Conservation (phyloP, 2,329 filamentous ascomycete genomes). For the Fusarium sp. region DNA sequence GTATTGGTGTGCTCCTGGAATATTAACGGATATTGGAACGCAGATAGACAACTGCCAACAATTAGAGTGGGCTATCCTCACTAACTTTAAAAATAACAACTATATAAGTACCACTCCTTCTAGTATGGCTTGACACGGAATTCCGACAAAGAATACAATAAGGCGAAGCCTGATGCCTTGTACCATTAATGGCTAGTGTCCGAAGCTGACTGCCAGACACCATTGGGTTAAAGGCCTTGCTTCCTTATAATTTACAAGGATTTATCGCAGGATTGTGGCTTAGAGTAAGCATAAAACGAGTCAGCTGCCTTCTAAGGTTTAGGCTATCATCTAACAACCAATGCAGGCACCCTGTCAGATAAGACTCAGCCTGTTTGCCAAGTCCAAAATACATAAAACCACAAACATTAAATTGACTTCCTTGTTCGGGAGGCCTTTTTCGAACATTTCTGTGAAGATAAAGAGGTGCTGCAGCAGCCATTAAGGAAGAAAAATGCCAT, state of each 20-base stretch:
- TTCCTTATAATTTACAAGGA: neutral
- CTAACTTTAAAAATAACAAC: no score
- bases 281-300: neutral
- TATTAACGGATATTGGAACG: no score
- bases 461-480: neutral
- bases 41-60: no score
- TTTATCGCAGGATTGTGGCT: neutral
- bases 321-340: neutral
- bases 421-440: neutral
- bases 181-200: neutral
- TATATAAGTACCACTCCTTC: no score
- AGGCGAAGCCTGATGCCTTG: no score
- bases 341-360: neutral
- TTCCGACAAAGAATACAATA: neutral
- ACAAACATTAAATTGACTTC: neutral
- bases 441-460: fast-evolving
- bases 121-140: neutral
- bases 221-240: neutral
- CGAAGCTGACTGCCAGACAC: fast-evolving
- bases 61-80: no score
- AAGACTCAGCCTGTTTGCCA: neutral
- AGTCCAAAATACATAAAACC: neutral
- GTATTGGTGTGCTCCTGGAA: no score
- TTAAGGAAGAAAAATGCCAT: no score
- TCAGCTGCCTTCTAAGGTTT: neutral